Percentiles rank a stretch among this genome's conserved stretches.
Evolutionary conservation across 2,329 filamentous ascomycete genomes (phyloP).

Genomic region (Alternaria sp.): DNA sequence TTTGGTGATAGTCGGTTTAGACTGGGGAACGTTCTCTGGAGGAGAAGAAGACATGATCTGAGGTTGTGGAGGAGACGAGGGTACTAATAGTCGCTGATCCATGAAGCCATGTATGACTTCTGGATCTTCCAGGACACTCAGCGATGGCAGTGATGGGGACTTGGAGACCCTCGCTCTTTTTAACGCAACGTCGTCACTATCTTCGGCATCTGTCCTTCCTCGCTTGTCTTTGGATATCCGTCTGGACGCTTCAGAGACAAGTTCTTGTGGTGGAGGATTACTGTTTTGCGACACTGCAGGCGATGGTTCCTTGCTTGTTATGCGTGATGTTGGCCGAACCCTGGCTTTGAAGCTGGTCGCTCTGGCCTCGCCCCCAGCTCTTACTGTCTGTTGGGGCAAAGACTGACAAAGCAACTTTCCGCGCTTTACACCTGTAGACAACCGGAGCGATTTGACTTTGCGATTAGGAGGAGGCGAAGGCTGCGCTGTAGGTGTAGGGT

Average conservation of each 20-base stretch:
- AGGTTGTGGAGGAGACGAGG: slow-evolving; percentile 20
- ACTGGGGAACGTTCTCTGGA: neutral
- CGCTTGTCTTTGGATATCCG: slow-evolving; percentile 14
- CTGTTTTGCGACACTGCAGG: slow-evolving; percentile 9
- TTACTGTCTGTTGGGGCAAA: slow-evolving; percentile 27
- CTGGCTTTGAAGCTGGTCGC: neutral
- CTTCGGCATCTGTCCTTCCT: slow-evolving; percentile 1
- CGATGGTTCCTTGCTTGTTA: slow-evolving; percentile 13
- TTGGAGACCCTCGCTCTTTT: slow-evolving; percentile 15
- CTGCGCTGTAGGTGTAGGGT: slow-evolving; percentile 14
- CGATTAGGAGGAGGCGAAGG: slow-evolving; percentile 26
- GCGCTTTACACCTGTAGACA: slow-evolving; percentile 51
- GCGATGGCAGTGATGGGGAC: slow-evolving; percentile 15
- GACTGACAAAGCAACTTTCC: slow-evolving; percentile 56
- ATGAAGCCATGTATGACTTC: slow-evolving; percentile 39
- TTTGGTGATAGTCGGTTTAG: slow-evolving; percentile 11
- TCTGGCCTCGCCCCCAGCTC: slow-evolving; percentile 12
- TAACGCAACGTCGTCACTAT: neutral
- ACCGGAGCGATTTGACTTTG: slow-evolving; percentile 49
- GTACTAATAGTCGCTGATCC: slow-evolving; percentile 39
- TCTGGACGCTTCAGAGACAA: neutral
- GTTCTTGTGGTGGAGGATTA: neutral
- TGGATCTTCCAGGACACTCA: slow-evolving; percentile 35
- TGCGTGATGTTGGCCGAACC: slow-evolving; percentile 3
- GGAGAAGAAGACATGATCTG: slow-evolving; percentile 9